These are phyloP conservation scores for Tuber calosporum DNA, from an alignment of 495 filamentous ascomycete genomes.

Conservation along the genomic window DNA sequence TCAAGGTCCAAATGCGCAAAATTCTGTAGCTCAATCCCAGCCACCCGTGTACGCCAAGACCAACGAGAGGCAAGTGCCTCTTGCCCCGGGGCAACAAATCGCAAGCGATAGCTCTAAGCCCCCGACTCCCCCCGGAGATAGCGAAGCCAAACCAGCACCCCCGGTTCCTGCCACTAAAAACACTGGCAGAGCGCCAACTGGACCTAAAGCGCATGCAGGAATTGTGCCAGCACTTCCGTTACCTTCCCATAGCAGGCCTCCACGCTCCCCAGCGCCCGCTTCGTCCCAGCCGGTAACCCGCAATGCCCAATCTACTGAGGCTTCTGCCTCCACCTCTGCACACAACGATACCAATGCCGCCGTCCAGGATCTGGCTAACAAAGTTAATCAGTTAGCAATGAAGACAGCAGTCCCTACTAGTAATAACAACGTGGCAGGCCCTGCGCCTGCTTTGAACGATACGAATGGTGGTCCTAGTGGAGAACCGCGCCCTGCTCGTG, in stretches of 20 bases:
- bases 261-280: conserved; percentile 43
- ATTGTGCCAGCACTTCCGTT: conserved; percentile 64
- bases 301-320: conserved; percentile 37
- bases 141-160: conserved; percentile 60
- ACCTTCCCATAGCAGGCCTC: conserved; percentile 32
- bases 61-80: conserved; percentile 44
- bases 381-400: conserved; percentile 80
- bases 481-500: conserved; percentile 30
- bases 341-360: conserved; percentile 42
- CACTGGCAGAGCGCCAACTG: conserved; percentile 49
- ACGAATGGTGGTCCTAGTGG: conserved; percentile 14
- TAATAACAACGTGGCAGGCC: conserved; percentile 14
- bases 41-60: conserved; percentile 39
- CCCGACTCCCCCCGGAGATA: conserved; percentile 51
- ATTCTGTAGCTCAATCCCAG: conserved; percentile 36
- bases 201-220: conserved; percentile 59
- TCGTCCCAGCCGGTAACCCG: conserved; percentile 36
- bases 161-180: conserved; percentile 43
- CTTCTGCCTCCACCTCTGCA: conserved; percentile 36
- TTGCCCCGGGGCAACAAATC: conserved; percentile 30
- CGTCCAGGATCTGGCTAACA: conserved; percentile 71
- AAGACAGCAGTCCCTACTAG: conserved; percentile 47
- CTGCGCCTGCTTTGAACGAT: conserved; percentile 8
- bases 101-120: conserved; percentile 21
- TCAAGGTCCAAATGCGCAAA: conserved; percentile 25